phyloP scores from a whole-genome alignment of 495 filamentous ascomycete species.

The Talaromyces wortmannii region DNA sequence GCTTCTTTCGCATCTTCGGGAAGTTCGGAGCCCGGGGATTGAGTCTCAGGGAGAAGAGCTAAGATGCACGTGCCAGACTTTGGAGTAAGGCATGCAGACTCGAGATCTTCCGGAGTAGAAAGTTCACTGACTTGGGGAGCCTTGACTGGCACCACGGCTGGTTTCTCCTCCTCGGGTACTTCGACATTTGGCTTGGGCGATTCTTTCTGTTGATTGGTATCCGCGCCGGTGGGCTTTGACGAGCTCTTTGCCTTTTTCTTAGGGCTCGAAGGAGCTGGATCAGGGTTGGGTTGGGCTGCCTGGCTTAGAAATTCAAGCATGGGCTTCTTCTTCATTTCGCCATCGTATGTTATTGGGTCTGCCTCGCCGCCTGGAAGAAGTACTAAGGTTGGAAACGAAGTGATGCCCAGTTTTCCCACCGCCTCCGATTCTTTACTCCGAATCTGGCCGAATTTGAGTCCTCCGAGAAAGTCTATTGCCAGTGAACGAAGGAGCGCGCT shows the following conservation, averaged over 20 bases:
- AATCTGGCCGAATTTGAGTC: conserved; percentile 76
- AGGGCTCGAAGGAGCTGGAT: conserved; percentile 48
- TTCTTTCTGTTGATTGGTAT: conserved; percentile 36
- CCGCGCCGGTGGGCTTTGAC: conserved; percentile 15
- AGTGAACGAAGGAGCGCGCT: conserved; percentile 75
- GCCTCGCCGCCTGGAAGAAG: conserved; percentile 68
- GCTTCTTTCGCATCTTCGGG: conserved; percentile 41
- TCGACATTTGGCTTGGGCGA: conserved; percentile 36
- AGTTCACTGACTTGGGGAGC: conserved; percentile 43
- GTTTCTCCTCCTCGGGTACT: conserved; percentile 34
- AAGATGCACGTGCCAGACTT: conserved; percentile 85
- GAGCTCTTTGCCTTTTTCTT: conserved; percentile 27
- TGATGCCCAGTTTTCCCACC: conserved; percentile 67
- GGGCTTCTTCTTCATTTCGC: conserved; percentile 77
- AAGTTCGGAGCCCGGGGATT: conserved; percentile 39
- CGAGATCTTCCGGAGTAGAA: conserved; percentile 50
- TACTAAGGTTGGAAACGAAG: conserved; percentile 72
- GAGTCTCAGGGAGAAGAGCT: conserved; percentile 57
- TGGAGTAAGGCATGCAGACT: conserved; percentile 61
- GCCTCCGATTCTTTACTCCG: conserved; percentile 72
- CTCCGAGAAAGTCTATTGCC: conserved; percentile 86
- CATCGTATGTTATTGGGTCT: conserved; percentile 67
- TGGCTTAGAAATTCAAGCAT: conserved; percentile 82
- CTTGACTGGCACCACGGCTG: conserved; percentile 33
- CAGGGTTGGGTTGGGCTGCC: conserved; percentile 64